A percentile compares a stretch with the other conserved stretches of the same genome.
phyloP scores from a whole-genome alignment of 176 grass and related monocot species.

The Triticum urartu region DNA sequence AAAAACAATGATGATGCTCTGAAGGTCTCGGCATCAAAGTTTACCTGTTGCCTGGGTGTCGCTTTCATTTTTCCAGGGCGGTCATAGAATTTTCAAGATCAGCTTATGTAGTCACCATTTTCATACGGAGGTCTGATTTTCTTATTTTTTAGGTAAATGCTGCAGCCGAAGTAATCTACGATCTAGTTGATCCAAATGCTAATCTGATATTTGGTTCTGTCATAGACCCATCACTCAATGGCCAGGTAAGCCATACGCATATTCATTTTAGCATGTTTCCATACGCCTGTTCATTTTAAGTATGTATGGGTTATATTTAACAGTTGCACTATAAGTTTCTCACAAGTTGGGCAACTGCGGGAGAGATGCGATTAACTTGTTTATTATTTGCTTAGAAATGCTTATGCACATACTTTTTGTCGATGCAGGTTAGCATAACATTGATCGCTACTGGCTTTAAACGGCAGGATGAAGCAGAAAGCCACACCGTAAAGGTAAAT shows the following conservation, averaged over 20 bases:
- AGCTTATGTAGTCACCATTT: background rate
- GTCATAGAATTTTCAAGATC: background rate
- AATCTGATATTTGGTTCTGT: slow-evolving; percentile 99
- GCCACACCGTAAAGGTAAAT: slow-evolving; percentile 56
- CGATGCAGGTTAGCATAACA: slow-evolving; percentile 78
- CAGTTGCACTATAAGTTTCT: background rate
- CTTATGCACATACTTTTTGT: slow-evolving; percentile 7
- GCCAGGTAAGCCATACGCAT: slow-evolving; percentile 65
- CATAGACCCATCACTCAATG: slow-evolving; percentile 84
- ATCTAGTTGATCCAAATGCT: slow-evolving; percentile 97
- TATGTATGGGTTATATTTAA: background rate
- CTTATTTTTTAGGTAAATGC: slow-evolving; percentile 76
- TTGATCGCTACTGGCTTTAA: slow-evolving; percentile 93
- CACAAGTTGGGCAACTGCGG: background rate
- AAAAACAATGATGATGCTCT: background rate
- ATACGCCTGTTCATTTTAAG: background rate
- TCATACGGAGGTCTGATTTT: background rate
- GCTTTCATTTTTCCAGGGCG: background rate
- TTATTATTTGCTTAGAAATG: background rate
- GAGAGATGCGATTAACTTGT: background rate
- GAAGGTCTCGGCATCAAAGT: background rate
- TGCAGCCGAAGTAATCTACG: slow-evolving; percentile 94
- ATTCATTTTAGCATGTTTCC: background rate
- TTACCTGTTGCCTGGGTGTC: slow-evolving; percentile 19
- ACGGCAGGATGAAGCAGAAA: slow-evolving; percentile 70